A percentile compares a stretch with the other conserved stretches of the same genome.
phyloP scores from a whole-genome alignment of 768 basidiomycete species.

The Gloeostereum incarnatum region DNA sequence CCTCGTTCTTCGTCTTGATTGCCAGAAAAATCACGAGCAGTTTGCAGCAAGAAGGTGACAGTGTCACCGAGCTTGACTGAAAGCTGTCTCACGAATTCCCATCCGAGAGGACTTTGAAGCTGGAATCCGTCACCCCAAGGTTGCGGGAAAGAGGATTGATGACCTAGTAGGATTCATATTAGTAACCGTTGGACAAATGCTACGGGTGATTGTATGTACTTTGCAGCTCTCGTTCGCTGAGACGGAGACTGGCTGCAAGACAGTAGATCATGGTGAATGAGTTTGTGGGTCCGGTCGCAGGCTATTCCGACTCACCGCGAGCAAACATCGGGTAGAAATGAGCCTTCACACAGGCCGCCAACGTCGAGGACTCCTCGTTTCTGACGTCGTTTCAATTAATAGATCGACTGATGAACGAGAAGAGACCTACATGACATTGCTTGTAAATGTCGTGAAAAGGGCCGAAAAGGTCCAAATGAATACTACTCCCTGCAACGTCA shows the following conservation, averaged over 20 bases:
- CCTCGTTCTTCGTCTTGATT: not conserved
- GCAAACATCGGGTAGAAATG: no score
- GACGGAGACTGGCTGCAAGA: not conserved
- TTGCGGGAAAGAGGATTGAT: not conserved
- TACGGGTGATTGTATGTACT: not conserved
- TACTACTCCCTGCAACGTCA: not conserved
- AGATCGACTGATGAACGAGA: no score
- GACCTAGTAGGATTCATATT: not conserved
- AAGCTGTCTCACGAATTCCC: not conserved
- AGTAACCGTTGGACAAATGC: not conserved
- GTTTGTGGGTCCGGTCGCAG: no score
- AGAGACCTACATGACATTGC: no score
- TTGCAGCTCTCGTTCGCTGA: no score
- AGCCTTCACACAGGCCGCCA: no score
- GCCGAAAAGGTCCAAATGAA: not conserved
- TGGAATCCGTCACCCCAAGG: not conserved
- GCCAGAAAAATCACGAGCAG: not conserved
- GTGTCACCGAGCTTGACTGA: not conserved
- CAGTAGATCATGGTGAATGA: no score
- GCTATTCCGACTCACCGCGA: no score
- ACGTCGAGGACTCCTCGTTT: no score
- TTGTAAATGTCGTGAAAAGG: not conserved
- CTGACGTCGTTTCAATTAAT: no score
- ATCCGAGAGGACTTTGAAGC: not conserved
- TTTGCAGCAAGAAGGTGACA: no score